A percentile compares a stretch with the other conserved stretches of the same genome.
phyloP scores from a whole-genome alignment of 306 rosid species.

The Gleditsia sinensis region DNA sequence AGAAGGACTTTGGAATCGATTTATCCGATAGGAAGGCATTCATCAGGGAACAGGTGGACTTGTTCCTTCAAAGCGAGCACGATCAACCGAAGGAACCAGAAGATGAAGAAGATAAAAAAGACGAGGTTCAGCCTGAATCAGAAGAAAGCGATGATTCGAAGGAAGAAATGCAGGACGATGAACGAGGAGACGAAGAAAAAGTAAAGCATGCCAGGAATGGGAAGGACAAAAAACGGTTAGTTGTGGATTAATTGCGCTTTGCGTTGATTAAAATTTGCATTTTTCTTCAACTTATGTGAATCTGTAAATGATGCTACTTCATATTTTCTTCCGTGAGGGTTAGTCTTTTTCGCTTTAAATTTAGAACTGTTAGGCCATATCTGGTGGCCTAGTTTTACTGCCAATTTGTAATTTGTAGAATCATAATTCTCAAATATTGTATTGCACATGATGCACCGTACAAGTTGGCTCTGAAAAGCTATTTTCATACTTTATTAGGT shows the following conservation, averaged over 20 bases:
- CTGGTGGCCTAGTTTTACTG: constrained; percentile 21
- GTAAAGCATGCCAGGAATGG: constrained; percentile 32
- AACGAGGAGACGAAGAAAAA: constrained; percentile 35
- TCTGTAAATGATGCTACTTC: constrained; percentile 3
- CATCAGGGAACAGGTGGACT: constrained; percentile 74
- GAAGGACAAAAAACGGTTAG: constrained; percentile 63
- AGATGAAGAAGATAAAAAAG: constrained; percentile 15
- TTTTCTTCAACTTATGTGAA: constrained; percentile 5
- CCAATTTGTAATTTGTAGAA: constrained; percentile 19
- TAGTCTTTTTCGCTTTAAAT: constrained; percentile 1
- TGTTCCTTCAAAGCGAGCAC: constrained; percentile 60
- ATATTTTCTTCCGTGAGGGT: constrained; percentile 3
- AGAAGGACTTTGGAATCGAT: constrained; percentile 68
- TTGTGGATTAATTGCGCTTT: not conserved
- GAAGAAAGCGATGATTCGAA: constrained; percentile 43
- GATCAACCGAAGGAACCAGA: constrained; percentile 27
- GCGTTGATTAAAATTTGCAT: constrained; percentile 5
- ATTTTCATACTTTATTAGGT: not conserved
- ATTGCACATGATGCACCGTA: not conserved
- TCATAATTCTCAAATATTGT: not conserved
- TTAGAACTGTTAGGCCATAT: not conserved
- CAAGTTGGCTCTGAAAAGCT: not conserved
- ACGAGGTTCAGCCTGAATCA: constrained; percentile 16
- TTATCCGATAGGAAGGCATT: constrained; percentile 68
- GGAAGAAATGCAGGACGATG: constrained; percentile 36